Percentiles rank a stretch among this genome's conserved stretches.
These are phyloP conservation scores for Extremus antarcticus DNA, from an alignment of 495 filamentous ascomycete genomes.

Conservation along the genomic window DNA sequence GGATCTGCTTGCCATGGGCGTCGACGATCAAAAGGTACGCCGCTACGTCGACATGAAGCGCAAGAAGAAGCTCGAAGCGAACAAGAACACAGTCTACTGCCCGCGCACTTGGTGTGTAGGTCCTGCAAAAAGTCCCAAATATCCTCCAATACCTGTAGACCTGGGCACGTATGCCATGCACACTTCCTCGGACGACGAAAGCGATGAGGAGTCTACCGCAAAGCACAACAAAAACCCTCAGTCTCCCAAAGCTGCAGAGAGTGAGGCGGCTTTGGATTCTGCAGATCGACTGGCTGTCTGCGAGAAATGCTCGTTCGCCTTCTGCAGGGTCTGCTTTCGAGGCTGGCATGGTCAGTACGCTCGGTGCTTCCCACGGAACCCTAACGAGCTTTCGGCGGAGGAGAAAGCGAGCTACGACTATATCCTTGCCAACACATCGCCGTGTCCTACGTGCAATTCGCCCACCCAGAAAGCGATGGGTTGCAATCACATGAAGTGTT, in stretches of 20 bases:
- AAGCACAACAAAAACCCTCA: conserved; percentile 8
- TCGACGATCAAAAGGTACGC: conserved; percentile 61
- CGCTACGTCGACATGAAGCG: conserved; percentile 83
- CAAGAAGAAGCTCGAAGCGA: conserved; percentile 80
- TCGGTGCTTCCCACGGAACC: conserved; percentile 46
- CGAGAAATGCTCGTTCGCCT: conserved; percentile 75
- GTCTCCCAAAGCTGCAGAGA: conserved; percentile 9
- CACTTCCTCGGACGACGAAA: conserved; percentile 36
- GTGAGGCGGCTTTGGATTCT: conserved; percentile 35
- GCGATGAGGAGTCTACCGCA: conserved; percentile 33
- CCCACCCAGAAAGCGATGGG: conserved; percentile 82
- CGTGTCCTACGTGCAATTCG: conserved; percentile 81
- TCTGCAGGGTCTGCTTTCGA: conserved; percentile 63
- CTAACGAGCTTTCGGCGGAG: conserved; percentile 61
- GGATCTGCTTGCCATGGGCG: conserved; percentile 77
- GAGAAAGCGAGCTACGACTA: conserved; percentile 79
- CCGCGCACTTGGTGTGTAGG: conserved; percentile 90
- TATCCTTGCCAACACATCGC: conserved; percentile 64
- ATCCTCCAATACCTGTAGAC: conserved; percentile 44
- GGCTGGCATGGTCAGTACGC: conserved; percentile 84
- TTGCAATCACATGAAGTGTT: conserved; percentile 98
- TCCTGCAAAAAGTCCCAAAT: conserved; percentile 69
- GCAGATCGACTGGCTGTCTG: conserved; percentile 67
- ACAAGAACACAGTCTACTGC: conserved; percentile 88
- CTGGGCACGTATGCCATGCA: conserved; percentile 42